These are phyloP conservation scores for Oxytropis ochrocephala DNA, from an alignment of 306 rosid species.

Conservation along the genomic window DNA sequence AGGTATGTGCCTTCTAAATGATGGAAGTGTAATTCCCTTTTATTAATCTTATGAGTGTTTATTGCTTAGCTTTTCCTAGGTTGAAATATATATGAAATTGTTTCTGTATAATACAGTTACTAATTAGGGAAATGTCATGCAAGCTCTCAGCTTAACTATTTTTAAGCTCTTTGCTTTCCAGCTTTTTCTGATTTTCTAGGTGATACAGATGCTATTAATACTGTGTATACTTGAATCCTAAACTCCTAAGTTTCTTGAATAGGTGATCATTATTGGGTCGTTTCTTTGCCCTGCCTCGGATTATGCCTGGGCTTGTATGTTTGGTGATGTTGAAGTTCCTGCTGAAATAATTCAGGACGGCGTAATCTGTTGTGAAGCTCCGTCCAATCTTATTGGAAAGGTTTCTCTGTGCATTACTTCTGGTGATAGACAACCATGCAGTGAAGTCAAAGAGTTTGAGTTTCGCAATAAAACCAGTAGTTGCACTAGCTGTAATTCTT, in stretches of 20 bases:
- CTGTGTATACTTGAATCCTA: conserved; percentile 15
- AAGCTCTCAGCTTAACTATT: conserved; percentile 4
- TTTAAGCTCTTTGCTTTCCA: conserved; percentile 5
- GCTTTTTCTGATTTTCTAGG: neutral
- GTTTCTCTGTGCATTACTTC: conserved; percentile 74
- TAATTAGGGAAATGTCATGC: conserved; percentile 4
- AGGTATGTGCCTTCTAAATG: conserved; percentile 45
- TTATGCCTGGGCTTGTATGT: conserved; percentile 85
- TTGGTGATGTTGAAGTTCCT: conserved; percentile 79
- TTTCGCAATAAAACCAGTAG: conserved; percentile 41
- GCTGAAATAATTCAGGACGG: conserved; percentile 81
- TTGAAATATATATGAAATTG: conserved; percentile 15
- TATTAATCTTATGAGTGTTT: neutral
- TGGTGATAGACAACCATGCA: conserved; percentile 77
- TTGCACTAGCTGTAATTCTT: conserved; percentile 34
- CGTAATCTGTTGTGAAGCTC: conserved; percentile 73
- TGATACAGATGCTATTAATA: conserved; percentile 7
- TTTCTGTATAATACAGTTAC: neutral
- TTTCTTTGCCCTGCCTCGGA: conserved; percentile 67
- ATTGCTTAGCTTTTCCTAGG: neutral
- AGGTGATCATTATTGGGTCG: conserved; percentile 80
- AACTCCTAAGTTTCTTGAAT: conserved; percentile 25
- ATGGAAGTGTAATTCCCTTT: conserved; percentile 11
- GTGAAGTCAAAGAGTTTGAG: conserved; percentile 85
- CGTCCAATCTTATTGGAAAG: conserved; percentile 62